Evolutionary conservation across 1,284 basidiomycete species (phyloP).

Genomic region (Boletellus deceptivus): DNA sequence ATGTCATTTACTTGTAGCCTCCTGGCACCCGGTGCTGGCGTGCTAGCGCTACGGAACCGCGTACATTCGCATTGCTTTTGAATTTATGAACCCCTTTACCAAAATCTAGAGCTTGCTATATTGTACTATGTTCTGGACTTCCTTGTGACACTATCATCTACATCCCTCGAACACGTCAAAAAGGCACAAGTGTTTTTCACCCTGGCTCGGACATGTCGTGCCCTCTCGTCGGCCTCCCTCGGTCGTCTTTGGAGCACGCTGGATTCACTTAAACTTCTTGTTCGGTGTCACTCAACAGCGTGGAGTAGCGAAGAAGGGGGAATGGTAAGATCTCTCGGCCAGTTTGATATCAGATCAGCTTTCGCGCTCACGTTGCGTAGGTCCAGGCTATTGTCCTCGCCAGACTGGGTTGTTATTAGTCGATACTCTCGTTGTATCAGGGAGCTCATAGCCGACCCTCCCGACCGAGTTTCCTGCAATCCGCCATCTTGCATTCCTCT

Average conservation of each 20-base stretch:
- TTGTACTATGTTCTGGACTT: no score
- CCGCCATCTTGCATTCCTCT: neutral
- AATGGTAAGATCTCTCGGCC: neutral
- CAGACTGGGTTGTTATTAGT: slow-evolving; percentile 2
- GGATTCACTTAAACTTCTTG: no score
- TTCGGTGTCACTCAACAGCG: neutral
- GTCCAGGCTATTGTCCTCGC: neutral
- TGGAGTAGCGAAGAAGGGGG: neutral
- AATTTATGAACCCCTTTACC: no score
- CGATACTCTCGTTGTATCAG: slow-evolving; percentile 7
- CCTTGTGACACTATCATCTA: no score
- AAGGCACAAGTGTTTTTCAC: neutral
- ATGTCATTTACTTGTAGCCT: neutral
- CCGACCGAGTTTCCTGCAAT: neutral
- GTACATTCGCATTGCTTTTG: no score
- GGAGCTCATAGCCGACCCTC: neutral
- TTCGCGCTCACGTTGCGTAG: neutral
- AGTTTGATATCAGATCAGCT: neutral
- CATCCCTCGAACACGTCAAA: no score
- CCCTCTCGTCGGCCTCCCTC: slow-evolving; percentile 1
- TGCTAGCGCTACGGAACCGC: no score
- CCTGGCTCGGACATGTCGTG: slow-evolving; percentile 3
- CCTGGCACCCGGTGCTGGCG: no score
- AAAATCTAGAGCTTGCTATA: no score
- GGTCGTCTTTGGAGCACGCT: slow-evolving; percentile 6